Conservation (phyloP, 768 basidiomycete species). For the Mycena polygramma region DNA sequence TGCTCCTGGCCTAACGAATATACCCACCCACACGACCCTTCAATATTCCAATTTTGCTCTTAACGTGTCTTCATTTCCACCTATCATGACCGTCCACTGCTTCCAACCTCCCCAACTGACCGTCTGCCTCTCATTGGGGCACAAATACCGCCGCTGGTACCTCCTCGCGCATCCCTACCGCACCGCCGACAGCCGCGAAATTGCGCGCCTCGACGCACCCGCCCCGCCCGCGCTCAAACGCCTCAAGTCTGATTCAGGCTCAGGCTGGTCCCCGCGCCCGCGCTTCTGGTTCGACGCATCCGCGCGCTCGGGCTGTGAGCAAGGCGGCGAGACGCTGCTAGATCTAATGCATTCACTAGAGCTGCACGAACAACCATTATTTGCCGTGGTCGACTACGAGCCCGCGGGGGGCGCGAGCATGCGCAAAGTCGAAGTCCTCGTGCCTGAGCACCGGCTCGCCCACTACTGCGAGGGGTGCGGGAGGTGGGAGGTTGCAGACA, state of each 20-base stretch:
- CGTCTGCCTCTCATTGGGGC: conserved; percentile 35
- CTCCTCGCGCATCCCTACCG: conserved; percentile 36
- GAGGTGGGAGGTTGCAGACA: conserved; percentile 32
- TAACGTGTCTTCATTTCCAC: too few relatives aligned
- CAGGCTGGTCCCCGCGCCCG: conserved; percentile 18
- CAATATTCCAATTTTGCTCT: too few relatives aligned
- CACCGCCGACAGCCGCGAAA: conserved; percentile 36
- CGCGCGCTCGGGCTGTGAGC: conserved; percentile 38
- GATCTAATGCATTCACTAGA: conserved; percentile 34
- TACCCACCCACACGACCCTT: too few relatives aligned
- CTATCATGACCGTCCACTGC: conserved; percentile 12
- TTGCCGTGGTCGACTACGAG: conserved; percentile 35
- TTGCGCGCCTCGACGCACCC: conserved; percentile 33
- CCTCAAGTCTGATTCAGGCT: background rate
- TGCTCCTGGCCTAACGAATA: too few relatives aligned
- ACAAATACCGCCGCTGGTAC: conserved; percentile 37
- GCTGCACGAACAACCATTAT: conserved; percentile 26
- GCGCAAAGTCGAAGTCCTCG: conserved; percentile 35
- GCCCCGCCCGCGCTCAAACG: background rate
- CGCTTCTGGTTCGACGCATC: conserved; percentile 38
- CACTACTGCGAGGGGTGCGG: conserved; percentile 36
- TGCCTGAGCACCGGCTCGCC: conserved; percentile 31
- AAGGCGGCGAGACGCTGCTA: conserved; percentile 34
- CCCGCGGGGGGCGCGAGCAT: background rate
- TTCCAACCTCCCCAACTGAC: conserved; percentile 29